These are phyloP conservation scores for Cyberlindnera americana DNA, from an alignment of 805 yeast species.

Conservation along the genomic window DNA sequence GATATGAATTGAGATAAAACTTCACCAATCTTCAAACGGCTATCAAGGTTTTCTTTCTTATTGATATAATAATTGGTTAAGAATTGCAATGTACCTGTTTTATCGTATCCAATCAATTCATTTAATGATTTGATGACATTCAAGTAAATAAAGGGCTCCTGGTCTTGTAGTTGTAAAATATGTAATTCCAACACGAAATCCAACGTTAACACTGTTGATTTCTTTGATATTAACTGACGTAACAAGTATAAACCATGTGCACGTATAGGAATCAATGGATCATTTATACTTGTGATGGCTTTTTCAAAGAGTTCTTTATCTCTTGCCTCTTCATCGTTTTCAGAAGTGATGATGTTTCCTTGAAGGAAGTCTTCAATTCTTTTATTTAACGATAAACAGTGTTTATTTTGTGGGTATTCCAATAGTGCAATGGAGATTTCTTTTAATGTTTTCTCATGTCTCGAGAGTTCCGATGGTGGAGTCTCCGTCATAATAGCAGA, in stretches of 20 bases:
- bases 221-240: conserved; percentile 47
- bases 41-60: conserved; percentile 18
- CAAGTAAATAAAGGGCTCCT: conserved; percentile 84
- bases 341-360: conserved; percentile 5
- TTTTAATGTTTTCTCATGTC: conserved; percentile 25
- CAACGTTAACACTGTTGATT: conserved; percentile 47
- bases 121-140: conserved; percentile 80
- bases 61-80: conserved; percentile 36
- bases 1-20: conserved; percentile 58
- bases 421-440: conserved; percentile 28
- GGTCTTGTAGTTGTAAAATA: conserved; percentile 60
- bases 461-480: conserved; percentile 14
- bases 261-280: conserved; percentile 76
- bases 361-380: conserved; percentile 20
- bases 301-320: conserved; percentile 44
- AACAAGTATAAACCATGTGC: conserved; percentile 79
- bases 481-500: conserved; percentile 36
- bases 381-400: conserved; percentile 14
- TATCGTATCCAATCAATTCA: conserved; percentile 47
- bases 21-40: conserved; percentile 76
- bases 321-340: conserved; percentile 12
- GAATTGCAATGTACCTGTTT: conserved; percentile 33
- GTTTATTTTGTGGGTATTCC: conserved; percentile 13
- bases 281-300: conserved; percentile 67
- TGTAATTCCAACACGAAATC: conserved; percentile 60